Base-by-base conservation (phyloP, 2,329 filamentous ascomycete genomes). In the Epichloe glyceriae region DNA sequence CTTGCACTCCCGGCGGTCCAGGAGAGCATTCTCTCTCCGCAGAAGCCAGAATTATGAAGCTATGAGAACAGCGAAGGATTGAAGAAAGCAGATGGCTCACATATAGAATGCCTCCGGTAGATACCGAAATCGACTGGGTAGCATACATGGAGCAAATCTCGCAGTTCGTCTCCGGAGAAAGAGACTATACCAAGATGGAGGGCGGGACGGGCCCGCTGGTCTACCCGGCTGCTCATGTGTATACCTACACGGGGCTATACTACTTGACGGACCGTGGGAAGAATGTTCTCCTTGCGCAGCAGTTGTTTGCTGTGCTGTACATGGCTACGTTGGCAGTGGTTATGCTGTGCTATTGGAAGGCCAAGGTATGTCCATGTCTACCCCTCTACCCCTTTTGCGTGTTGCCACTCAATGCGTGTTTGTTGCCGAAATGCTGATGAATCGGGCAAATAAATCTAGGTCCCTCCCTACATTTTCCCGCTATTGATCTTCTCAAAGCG, bases 81-180 rank as follows among this genome's bases (percentile, higher is more conserved):
- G 14, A 45, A 30, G 10, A 15, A 34, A 11, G 30, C 12, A 30
- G n/a, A 26, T 42, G 35, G 35, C 46, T 47, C n/a, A 47, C 46
- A 19, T 8, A 12, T 33, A 40, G 14, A 22, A 44, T n/a, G 26
- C 26, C n/a, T 22, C 26, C 10, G 43, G 43, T 47, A 76, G 93
- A 98, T 65, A 98, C 93, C 42, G 93, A 98, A 68, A 98, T 98
- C 62, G 93, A 98, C 70, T 98, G 91, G 91, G 78, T 77, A 53
- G 88, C 93, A 0, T 98, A 98, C 68, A 97, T 98, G 90, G 79
- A 96, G 65, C 93, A 98, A 62, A 76, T 97, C 43, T 70, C 78
- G 40, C 82, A 90, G 59, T 93, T 85, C 62, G 71, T 90, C 44
- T 75, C 79, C 17, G 93, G 93, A 61, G 90, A 97, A 72, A 82